These are phyloP conservation scores for Globisporangium nagaii DNA, from an alignment of 352 stramenopile genomes.

Conservation along the genomic window DNA sequence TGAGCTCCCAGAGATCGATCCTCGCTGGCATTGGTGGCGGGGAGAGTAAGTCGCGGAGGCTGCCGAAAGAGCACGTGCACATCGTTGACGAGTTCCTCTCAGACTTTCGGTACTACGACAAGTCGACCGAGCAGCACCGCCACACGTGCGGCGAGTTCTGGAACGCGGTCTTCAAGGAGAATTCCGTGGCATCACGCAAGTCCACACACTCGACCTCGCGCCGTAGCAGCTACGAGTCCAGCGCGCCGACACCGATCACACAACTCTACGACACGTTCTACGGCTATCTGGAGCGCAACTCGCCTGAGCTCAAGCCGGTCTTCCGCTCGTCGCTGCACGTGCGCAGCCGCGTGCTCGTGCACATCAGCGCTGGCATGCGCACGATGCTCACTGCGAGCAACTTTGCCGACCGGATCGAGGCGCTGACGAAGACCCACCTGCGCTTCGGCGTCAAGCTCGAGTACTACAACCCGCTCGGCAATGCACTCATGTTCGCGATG, in stretches of 20 bases:
- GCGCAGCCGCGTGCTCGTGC: conserved; percentile 81
- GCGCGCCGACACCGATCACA: conserved; percentile 10
- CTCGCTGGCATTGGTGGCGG: background rate
- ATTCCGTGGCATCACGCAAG: background rate
- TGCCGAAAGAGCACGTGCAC: conserved; percentile 20
- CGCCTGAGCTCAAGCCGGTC: conserved; percentile 38
- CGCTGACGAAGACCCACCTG: conserved; percentile 69
- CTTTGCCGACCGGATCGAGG: conserved; percentile 63
- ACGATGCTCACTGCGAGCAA: conserved; percentile 33
- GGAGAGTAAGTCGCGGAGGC: conserved; percentile 4
- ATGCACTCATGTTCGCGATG: conserved; percentile 81
- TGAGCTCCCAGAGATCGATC: conserved; percentile 16
- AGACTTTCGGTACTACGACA: conserved; percentile 34
- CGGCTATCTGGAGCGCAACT: conserved; percentile 36
- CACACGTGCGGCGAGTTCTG: conserved; percentile 26
- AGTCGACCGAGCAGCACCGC: conserved; percentile 23
- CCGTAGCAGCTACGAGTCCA: conserved; percentile 13
- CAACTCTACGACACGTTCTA: conserved; percentile 45
- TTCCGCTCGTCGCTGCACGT: conserved; percentile 51
- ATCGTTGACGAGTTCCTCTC: conserved; percentile 29
- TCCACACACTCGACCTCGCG: conserved; percentile 10
- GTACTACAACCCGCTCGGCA: conserved; percentile 86
- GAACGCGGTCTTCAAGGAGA: conserved; percentile 29
- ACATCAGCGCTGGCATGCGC: conserved; percentile 73
- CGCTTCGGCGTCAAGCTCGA: conserved; percentile 82